Conservation (phyloP, 2,329 filamentous ascomycete species). For the Colletotrichum incanum region DNA sequence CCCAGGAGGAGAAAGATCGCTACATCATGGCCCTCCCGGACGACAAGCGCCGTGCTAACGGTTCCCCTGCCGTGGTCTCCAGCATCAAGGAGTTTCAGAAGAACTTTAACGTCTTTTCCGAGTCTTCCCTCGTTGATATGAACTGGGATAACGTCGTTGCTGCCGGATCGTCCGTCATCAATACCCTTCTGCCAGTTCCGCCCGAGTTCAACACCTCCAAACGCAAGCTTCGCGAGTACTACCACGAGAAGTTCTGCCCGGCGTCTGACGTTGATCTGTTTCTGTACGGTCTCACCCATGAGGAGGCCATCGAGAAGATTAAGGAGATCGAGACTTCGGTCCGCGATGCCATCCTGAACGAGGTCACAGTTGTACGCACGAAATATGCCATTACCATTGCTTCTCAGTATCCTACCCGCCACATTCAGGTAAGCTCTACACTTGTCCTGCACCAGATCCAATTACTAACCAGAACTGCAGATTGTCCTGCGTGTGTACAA, state of each 20-base stretch:
- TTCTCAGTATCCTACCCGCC: slow-evolving; percentile 86
- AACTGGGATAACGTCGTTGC: slow-evolving; percentile 89
- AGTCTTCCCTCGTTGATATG: slow-evolving; percentile 81
- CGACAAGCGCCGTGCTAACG: slow-evolving; percentile 73
- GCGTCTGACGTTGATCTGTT: slow-evolving; percentile 92
- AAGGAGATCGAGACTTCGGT: slow-evolving; percentile 84
- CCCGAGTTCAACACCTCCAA: slow-evolving; percentile 74
- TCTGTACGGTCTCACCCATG: slow-evolving; percentile 83
- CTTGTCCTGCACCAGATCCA: too few relatives aligned
- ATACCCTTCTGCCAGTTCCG: slow-evolving; percentile 81
- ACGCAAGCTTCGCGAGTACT: slow-evolving; percentile 78
- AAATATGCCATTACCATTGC: slow-evolving; percentile 91
- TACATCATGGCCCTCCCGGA: slow-evolving; percentile 80
- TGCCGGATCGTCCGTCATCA: slow-evolving; percentile 86
- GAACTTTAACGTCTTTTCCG: slow-evolving; percentile 88
- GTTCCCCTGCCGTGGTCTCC: slow-evolving; percentile 77
- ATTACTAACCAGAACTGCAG: slow-evolving; percentile 55
- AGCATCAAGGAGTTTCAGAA: slow-evolving; percentile 80
- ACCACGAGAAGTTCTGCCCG: slow-evolving; percentile 85
- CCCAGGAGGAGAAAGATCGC: slow-evolving; percentile 71
- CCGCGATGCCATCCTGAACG: slow-evolving; percentile 83
- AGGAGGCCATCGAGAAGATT: slow-evolving; percentile 87
- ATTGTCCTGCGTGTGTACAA: slow-evolving; percentile 91
- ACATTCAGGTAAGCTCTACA: slow-evolving; percentile 71
- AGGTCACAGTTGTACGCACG: slow-evolving; percentile 87